Evolutionary conservation across 768 basidiomycete species (phyloP).

Genomic region (Xerocomellus dryophilus): DNA sequence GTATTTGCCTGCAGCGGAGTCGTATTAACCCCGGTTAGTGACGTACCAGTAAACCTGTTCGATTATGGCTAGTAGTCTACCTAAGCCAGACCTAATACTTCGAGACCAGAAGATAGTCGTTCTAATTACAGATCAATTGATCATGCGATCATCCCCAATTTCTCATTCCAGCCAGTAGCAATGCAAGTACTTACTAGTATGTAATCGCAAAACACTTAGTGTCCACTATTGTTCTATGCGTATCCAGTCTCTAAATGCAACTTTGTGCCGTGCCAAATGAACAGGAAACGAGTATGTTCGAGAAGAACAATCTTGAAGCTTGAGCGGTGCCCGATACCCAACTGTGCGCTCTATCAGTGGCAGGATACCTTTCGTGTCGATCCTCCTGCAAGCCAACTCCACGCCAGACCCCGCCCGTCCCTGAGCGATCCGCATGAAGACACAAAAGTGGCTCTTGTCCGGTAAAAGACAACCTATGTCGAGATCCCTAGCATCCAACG

Average conservation of each 20-base stretch:
- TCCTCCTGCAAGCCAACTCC: constrained; percentile 7
- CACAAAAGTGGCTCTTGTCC: neutral
- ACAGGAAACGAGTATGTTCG: neutral
- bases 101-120: no score
- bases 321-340: neutral
- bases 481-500: accelerated
- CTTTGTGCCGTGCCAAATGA: neutral
- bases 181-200: no score
- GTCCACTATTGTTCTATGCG: no score
- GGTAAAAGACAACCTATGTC: neutral
- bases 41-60: no score
- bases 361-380: constrained; percentile 2
- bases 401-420: neutral
- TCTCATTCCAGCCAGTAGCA: no score
- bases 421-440: constrained; percentile 1
- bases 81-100: no score
- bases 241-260: no score
- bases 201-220: no score
- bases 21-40: no score
- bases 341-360: neutral
- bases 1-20: neutral
- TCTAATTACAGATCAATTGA: no score
- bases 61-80: no score
- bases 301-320: constrained; percentile 4
- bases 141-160: no score